phyloP scores from a whole-genome alignment of 2,329 filamentous ascomycete species.

The Beauveria varroae region DNA sequence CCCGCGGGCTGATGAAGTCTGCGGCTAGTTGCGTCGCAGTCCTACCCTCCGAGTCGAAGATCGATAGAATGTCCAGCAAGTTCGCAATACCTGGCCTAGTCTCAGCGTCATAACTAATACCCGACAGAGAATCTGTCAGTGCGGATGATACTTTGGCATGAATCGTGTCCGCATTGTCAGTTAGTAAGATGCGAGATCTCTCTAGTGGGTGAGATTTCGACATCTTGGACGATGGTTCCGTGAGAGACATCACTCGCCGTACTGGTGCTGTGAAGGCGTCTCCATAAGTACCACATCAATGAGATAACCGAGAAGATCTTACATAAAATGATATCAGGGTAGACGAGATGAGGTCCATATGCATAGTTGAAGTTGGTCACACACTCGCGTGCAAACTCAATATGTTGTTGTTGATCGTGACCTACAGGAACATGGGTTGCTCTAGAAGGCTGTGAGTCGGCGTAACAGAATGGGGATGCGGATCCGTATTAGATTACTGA shows the following conservation, averaged over 20 bases:
- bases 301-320: constrained; percentile 16
- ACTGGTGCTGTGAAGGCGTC: constrained; percentile 51
- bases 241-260: constrained; percentile 84
- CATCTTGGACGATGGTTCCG: constrained; percentile 77
- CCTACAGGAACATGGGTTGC: constrained; percentile 94
- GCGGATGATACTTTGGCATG: constrained; percentile 62
- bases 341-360: constrained; percentile 55
- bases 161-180: constrained; percentile 59
- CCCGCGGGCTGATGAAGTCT: constrained; percentile 29
- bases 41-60: constrained; percentile 46
- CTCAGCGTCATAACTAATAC: constrained; percentile 64
- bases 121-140: constrained; percentile 63
- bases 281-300: not conserved
- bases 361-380: constrained; percentile 79
- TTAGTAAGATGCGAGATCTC: constrained; percentile 75
- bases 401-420: constrained; percentile 89
- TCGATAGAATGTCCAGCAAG: constrained; percentile 69
- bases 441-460: constrained; percentile 29
- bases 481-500: constrained; percentile 22
- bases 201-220: constrained; percentile 75
- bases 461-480: not conserved
- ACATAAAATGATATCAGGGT: constrained; percentile 68
- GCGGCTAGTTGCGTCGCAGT: constrained; percentile 33
- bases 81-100: constrained; percentile 79
- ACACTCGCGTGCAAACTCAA: constrained; percentile 85